phyloP scores from a whole-genome alignment of 768 basidiomycete genomes.

The Hericium rajendrae region DNA sequence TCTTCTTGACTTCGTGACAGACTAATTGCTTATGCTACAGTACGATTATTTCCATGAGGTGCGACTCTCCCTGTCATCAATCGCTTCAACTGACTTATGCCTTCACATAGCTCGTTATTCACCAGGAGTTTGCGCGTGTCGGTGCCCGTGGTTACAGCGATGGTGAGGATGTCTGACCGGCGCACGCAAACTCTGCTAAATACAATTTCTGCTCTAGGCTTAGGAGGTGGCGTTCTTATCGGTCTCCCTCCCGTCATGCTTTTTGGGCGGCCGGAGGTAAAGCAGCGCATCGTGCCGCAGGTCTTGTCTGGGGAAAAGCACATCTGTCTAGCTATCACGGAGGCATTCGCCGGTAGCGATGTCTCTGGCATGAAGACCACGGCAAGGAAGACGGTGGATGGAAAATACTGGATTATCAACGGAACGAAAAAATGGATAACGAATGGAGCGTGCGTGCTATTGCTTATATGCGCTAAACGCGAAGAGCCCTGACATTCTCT shows the following conservation, averaged over 20 bases:
- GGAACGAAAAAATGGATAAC: slow-evolving; percentile 87
- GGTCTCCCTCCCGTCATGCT: slow-evolving; percentile 33
- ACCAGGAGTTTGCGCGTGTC: slow-evolving; percentile 62
- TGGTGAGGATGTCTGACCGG: slow-evolving; percentile 25
- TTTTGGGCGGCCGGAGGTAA: slow-evolving; percentile 59
- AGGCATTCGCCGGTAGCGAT: slow-evolving; percentile 82
- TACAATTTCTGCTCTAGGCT: not conserved
- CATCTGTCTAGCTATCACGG: slow-evolving; percentile 81
- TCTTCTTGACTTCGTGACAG: not conserved
- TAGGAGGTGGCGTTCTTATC: not conserved
- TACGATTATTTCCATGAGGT: slow-evolving; percentile 88
- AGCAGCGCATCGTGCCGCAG: slow-evolving; percentile 45
- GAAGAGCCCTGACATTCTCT: not conserved
- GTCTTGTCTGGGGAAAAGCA: slow-evolving; percentile 69
- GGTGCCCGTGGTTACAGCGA: slow-evolving; percentile 75
- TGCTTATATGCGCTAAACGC: not conserved
- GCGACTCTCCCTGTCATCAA: not conserved
- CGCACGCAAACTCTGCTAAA: no score
- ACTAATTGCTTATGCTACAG: slow-evolving; percentile 12
- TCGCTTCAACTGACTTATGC: not conserved
- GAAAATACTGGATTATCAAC: slow-evolving; percentile 77
- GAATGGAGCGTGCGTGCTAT: slow-evolving; percentile 48
- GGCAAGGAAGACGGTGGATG: slow-evolving; percentile 72
- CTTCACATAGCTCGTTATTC: slow-evolving; percentile 52
- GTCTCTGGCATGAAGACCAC: slow-evolving; percentile 71